These are phyloP conservation scores for Fusarium mundagurra DNA, from an alignment of 2,329 filamentous ascomycete species.

Conservation along the genomic window DNA sequence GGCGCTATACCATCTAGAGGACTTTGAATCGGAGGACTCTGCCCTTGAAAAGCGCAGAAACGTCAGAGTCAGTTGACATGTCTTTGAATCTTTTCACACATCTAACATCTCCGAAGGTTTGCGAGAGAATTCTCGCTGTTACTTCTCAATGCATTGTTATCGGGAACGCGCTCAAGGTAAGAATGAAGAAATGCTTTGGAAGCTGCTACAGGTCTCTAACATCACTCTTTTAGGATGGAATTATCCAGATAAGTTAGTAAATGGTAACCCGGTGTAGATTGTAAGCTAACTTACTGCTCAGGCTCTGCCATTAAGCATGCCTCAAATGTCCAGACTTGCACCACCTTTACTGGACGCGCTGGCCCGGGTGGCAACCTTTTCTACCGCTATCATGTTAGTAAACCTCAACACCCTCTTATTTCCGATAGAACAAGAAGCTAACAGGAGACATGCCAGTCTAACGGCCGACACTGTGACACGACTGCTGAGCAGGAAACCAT, in stretches of 20 bases:
- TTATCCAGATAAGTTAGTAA: neutral
- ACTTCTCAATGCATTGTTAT: rapidly evolving
- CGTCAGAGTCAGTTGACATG: neutral
- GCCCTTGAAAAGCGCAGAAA: neutral
- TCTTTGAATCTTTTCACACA: neutral
- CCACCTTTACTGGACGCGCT: neutral
- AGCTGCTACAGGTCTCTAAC: neutral
- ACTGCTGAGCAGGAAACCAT: neutral
- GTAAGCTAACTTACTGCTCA: rapidly evolving
- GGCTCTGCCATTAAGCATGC: neutral
- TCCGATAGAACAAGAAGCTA: no score
- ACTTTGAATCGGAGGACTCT: neutral
- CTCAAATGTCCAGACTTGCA: neutral
- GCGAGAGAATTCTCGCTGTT: rapidly evolving
- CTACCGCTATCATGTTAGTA: neutral
- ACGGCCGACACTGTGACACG: neutral
- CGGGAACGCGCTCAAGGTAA: neutral
- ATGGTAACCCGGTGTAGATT: rapidly evolving
- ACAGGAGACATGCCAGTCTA: neutral
- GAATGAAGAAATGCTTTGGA: neutral
- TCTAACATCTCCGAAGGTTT: neutral
- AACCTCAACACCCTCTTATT: neutral
- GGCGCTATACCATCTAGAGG: neutral
- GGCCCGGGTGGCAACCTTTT: neutral
- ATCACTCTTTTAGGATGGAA: rapidly evolving